Evolutionary conservation across 352 stramenopile genomes (phyloP).

Genomic region (Globisporangium yorkense): DNA sequence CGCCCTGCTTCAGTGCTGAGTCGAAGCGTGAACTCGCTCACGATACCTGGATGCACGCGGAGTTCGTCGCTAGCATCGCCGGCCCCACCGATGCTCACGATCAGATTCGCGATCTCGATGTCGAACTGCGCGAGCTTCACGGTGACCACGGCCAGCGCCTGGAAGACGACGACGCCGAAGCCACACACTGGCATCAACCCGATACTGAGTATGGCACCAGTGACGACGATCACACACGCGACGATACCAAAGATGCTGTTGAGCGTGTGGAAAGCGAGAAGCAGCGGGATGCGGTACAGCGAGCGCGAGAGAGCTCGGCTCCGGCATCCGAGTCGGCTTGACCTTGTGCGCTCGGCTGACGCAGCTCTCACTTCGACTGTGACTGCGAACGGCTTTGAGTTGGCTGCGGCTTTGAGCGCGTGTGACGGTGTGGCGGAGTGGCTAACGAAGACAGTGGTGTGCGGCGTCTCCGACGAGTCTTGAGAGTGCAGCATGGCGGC

Average conservation of each 20-base stretch:
- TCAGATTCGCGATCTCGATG: conserved; percentile 19
- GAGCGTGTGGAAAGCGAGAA: conserved; percentile 20
- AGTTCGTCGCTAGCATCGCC: conserved; percentile 6
- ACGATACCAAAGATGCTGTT: conserved; percentile 21
- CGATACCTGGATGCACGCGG: conserved; percentile 15
- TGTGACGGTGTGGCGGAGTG: neutral
- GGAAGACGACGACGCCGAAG: conserved; percentile 19
- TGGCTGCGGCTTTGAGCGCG: neutral
- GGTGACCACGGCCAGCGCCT: conserved; percentile 16
- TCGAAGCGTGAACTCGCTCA: conserved; percentile 16
- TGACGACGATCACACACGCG: conserved; percentile 17
- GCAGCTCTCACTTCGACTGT: neutral
- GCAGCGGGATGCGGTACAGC: neutral
- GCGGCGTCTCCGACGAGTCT: neutral
- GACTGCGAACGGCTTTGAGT: neutral
- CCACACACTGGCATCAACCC: conserved; percentile 18
- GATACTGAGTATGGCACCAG: conserved; percentile 16
- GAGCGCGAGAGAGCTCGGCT: neutral
- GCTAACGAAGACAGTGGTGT: neutral
- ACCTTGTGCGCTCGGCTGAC: neutral
- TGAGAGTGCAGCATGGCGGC: conserved; percentile 35
- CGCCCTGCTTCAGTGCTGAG: neutral
- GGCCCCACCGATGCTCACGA: neutral
- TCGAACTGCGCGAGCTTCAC: conserved; percentile 17
- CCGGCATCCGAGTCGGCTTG: neutral